Evolutionary conservation across 345 rosid species (phyloP), one percentile per base, ranked within the genome.

Genomic region (Ceriops tagal): DNA sequence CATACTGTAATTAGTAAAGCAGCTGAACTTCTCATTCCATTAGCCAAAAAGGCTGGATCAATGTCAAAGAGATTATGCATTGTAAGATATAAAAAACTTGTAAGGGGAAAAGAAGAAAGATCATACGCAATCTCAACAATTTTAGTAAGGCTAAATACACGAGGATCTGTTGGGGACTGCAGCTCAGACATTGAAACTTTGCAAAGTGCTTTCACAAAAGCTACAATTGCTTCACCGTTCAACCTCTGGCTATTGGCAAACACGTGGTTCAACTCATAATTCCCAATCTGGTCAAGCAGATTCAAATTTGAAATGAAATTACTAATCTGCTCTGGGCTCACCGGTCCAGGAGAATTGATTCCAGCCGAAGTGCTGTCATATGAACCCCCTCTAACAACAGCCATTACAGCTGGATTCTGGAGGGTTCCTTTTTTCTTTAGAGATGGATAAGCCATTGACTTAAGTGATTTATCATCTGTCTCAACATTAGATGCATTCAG

Each of bases 91-190:
- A 47, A 58, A 20, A 27, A 24, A 28, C 20, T 60, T 67, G 8
- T 30, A 32, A 69, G n/a, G n/a, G 30, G 4, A 31, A 75, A 21
- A 35, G 58, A 43, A 46, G 55, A 68, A 75, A 74, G 76, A 65
- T 62, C 93, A 83, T 89, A 93, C 98, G 96, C 90, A 72, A 93
- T 93, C 81, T 93, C 97, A 76, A 93, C 96, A 51, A 93, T 75
- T 86, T 93, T 93, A 63, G 98, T 93, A 65, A 93, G 90, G 86
- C 98, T 85, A 84, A 93, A 93, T 56, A 93, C 98, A 70, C 98
- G 97, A 77, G 98, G 98, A 68, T 93, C 98, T n/a, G 96, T 91
- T 61, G 92, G 95, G 76, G 97, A 91, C 81, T 91, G 98, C 88
- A 93, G 82, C 79, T 93, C 98, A 53, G 85, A 82, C 81, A 93